These are phyloP conservation scores for Russula abietina DNA, from an alignment of 768 basidiomycete genomes.

Conservation along the genomic window DNA sequence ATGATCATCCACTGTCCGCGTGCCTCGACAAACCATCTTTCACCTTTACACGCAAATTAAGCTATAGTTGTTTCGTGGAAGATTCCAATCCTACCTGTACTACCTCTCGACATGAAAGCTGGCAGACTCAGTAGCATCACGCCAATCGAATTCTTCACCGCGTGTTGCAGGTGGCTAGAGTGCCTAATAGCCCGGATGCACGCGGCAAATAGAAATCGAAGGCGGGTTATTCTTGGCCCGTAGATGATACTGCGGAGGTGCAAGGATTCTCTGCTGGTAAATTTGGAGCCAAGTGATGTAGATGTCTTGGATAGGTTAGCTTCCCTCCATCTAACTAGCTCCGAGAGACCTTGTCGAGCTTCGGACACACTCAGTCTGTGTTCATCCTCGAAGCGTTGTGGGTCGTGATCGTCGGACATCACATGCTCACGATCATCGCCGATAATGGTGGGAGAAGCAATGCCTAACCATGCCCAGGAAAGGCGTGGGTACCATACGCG, in stretches of 20 bases:
- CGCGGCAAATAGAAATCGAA: conserved; percentile 34
- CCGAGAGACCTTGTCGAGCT: conserved; percentile 21
- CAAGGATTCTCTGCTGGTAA: conserved; percentile 26
- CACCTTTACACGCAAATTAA: conserved; percentile 28
- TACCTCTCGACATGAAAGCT: conserved; percentile 37
- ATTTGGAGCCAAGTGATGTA: background rate
- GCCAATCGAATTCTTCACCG: conserved; percentile 42
- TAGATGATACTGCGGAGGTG: conserved; percentile 23
- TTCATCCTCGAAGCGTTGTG: conserved; percentile 9
- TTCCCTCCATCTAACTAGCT: conserved; percentile 12
- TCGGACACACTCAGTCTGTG: conserved; percentile 16
- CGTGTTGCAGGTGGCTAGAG: conserved; percentile 42
- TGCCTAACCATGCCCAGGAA: conserved; percentile 20
- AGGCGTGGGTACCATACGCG: conserved; percentile 22
- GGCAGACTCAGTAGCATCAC: conserved; percentile 39
- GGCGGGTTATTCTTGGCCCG: conserved; percentile 27
- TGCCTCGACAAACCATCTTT: conserved; percentile 35
- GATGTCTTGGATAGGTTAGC: background rate
- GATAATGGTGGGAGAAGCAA: conserved; percentile 19
- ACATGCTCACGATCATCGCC: conserved; percentile 8
- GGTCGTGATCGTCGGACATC: conserved; percentile 8
- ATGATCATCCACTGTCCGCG: conserved; percentile 48
- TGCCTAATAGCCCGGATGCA: conserved; percentile 31
- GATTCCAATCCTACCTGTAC: conserved; percentile 30
- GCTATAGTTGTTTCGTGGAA: background rate